Evolutionary conservation across 2,329 filamentous ascomycete genomes (phyloP).

Genomic region (Aspergillus spinulosporus): DNA sequence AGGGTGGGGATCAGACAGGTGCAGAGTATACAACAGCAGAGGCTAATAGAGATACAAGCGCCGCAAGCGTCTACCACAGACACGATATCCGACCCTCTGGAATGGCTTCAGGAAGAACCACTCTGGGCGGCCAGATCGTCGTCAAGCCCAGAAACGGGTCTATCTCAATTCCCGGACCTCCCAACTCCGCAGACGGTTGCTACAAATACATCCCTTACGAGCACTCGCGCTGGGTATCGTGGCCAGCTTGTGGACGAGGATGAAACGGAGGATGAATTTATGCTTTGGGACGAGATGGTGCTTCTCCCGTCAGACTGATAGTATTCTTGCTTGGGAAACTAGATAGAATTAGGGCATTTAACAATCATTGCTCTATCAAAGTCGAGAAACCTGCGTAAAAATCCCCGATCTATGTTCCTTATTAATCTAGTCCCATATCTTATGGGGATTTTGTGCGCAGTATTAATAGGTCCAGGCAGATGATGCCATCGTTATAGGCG

Average conservation of each 20-base stretch:
- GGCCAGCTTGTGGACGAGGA: background rate
- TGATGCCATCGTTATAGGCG: too few species aligned
- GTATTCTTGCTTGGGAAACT: background rate
- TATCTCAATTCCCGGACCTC: background rate
- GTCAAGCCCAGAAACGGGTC: background rate
- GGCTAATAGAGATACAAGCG: too few species aligned
- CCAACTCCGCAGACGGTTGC: slow-evolving; percentile 1
- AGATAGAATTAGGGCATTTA: background rate
- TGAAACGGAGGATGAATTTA: background rate
- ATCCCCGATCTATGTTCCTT: too few species aligned
- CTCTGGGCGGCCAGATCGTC: background rate
- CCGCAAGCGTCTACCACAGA: too few species aligned
- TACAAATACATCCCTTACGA: background rate
- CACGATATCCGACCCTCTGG: background rate
- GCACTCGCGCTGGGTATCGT: background rate
- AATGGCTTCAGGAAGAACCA: background rate
- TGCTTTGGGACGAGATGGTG: slow-evolving; percentile 10
- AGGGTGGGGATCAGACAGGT: too few species aligned
- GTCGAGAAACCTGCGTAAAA: too few species aligned
- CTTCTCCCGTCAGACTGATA: slow-evolving; percentile 1
- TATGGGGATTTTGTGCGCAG: too few species aligned
- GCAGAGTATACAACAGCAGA: too few species aligned
- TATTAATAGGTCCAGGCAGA: too few species aligned
- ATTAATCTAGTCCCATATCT: too few species aligned
- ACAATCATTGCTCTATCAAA: too few species aligned